Base-by-base conservation (phyloP, 2,329 filamentous ascomycete genomes). In the Penicillium sp. region DNA sequence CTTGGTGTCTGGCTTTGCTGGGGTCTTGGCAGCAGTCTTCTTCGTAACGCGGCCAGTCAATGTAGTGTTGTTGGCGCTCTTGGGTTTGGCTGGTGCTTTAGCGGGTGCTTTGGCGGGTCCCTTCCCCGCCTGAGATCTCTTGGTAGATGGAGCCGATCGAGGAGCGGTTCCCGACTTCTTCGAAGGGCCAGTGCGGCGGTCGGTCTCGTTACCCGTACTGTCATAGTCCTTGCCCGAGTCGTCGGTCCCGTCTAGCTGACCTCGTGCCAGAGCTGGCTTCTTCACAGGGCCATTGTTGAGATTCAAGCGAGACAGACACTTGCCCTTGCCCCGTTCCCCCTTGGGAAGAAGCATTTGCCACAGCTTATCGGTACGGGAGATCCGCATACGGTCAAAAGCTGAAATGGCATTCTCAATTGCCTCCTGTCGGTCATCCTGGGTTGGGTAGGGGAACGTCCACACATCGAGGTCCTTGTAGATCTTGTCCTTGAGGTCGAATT, bases 371-470 rank as follows among this genome's bases (percentile, higher is more conserved):
- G 77, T 73, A 52, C 78, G 78, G 6, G 77, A 75, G 14, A 84
- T 68, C 23, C 81, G 73, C 65, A 79, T 73, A 43, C 81, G 75
- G 64, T 85, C 81, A 62, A 80, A 84, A 35, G 81, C 79, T 43
- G 76, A 77, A 57, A 84, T 77, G 44, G 81, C 80, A 64, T 78
- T 78, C 52, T 82, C 77, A 57, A 84, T 79, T 23, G 80, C 81
- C 43, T 75, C 69, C 51, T 82, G 71, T 14, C 81, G 74, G 46
- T 83, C 77, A 38, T 78, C 74, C 38, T 74, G 60, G 29, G 68
- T 73, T 23, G 72, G 73, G 62, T 83, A 85, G 10, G 72, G 73
- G 58, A 84, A 84, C 6, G 73, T 76, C 73, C 75, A 84, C 8
- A 81, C 74, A 57, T 83, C 79, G 51, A 85, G 67, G 42, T 84